Evolutionary conservation across 2,329 filamentous ascomycete species (phyloP), one percentile per base, ranked within the genome.

Genomic region (Pyrenochaeta sp.): DNA sequence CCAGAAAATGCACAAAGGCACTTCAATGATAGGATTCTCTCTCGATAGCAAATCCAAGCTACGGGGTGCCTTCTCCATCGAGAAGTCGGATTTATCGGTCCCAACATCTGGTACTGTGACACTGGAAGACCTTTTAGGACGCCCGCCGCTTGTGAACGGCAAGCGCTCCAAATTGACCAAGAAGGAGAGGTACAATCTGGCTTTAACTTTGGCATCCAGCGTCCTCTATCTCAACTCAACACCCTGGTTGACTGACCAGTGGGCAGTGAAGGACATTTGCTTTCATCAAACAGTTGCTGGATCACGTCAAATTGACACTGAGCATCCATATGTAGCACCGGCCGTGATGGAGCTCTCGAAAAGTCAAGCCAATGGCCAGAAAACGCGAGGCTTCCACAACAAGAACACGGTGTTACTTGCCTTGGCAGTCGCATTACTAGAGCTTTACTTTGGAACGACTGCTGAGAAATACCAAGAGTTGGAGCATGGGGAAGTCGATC

Each of bases 171-270:
- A 65, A 29, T 48, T 71, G 1, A 71, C 57, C 38, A 67, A 63
- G 36, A 72, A 63, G 32, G 63, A 72, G 21, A 60, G 68, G 24
- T 68, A 71, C 28, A 60, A 52, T 29, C 36, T 72, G 7, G 67
- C 69, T 14, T 55, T 72, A 20, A 72, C 67, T 2, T 49, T 72
- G 8, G 69, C 69, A 13, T 67, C 63, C 2, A 68, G 61, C 15
- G 61, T 68, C 5, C 53, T 72, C 3, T 69, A 70, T 34, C 58
- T 72, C 7, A 64, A 69, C 37, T 61, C 66, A 0, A 71, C 69
- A 1, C 66, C 67, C 3, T 72, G 68, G 69, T 61, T 72, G 6
- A 54, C 50, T 4, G 63, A 67, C 26, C 58, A 68, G 10, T 71
- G 68, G 65, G 55, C 58, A 9, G 54, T 61, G 7, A 63, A 58